These are phyloP conservation scores for Pseudisothecium myosuroides DNA, from an alignment of 225 moss, liverwort and hornwort species.

Conservation along the genomic window DNA sequence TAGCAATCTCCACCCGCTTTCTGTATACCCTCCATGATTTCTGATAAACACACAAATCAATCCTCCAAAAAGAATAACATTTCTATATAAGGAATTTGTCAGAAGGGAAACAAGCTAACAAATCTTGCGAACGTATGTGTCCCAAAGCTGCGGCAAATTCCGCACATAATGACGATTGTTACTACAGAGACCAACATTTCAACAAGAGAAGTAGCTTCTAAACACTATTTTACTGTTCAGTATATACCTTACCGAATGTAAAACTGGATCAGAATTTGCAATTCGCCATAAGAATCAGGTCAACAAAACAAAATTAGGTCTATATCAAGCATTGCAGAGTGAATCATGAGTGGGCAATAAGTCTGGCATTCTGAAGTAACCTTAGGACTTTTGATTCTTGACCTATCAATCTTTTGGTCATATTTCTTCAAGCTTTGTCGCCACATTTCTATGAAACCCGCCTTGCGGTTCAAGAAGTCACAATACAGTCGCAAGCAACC, in stretches of 20 bases:
- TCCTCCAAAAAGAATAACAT: neutral
- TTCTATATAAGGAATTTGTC: neutral
- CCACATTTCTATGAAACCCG: constrained; percentile 29
- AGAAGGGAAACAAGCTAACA: neutral
- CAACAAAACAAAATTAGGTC: neutral
- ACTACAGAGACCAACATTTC: neutral
- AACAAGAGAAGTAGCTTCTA: neutral
- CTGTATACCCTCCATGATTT: constrained; percentile 69
- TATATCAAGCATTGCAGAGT: neutral
- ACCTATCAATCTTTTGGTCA: constrained; percentile 45
- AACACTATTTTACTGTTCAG: neutral
- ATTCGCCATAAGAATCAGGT: neutral
- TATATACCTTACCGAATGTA: neutral
- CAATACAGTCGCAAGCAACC: constrained; percentile 78
- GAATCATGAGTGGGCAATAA: neutral
- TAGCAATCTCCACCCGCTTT: constrained; percentile 64
- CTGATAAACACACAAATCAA: constrained; percentile 14
- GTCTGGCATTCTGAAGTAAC: constrained; percentile 6
- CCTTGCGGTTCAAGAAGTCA: constrained; percentile 67
- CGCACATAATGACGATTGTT: neutral
- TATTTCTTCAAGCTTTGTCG: constrained; percentile 40
- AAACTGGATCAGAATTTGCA: neutral
- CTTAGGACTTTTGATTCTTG: constrained; percentile 55
- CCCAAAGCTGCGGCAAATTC: neutral
- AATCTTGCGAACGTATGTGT: neutral